Base-by-base conservation (phyloP, 2,329 filamentous ascomycete species). In the Aureobasidium sp. region DNA sequence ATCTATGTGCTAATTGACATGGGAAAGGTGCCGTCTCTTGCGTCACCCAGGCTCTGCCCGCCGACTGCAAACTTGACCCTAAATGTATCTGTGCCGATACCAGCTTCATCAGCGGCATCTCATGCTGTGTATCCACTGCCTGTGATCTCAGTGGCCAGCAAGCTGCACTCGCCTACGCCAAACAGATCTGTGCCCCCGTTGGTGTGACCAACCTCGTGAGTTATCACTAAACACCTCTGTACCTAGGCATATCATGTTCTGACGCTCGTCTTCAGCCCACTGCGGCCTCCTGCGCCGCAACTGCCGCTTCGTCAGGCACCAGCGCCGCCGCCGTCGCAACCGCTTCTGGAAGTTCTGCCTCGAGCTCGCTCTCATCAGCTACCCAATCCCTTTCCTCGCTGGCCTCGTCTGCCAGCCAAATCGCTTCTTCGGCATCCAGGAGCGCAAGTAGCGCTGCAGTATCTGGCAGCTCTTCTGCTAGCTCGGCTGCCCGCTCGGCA, bases 91-190 rank as follows among this genome's bases (percentile, higher is more conserved):
- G 58, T 31, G 5, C 47, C 20, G 58, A 61, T 14, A 14, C 58
- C 20, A 53, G 39, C 48, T 61, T 61, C 58, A 61, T 61, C 31
- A 61, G 37, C 48, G 45, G 12, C 47, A 61, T 61, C 39, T 61
- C 58, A 27, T 61, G 58, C 48, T 61, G 58, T 47, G 58, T 61
- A 1, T 53, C 48, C 8, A 61, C 58, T 29, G 58, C 58, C 31
- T 61, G 58, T 25, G 58, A 61, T 34, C 15, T 39, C 14, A 11
- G 27, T 2, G 58, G 58, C 8, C 58, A 61, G 39, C 22, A 20
- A 39, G 58, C 58, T 20, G 58, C 58, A 37, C 48, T 61, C 17
- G 8, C 8, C 42, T 61, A 61, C 5, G 58, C 58, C 34, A 25
- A 37, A 17, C 44, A 48, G 36, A 53, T 61, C 5, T 61, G 58